These are phyloP conservation scores for Clohesyomyces aquaticus DNA, from an alignment of 495 filamentous ascomycete species.

Conservation along the genomic window DNA sequence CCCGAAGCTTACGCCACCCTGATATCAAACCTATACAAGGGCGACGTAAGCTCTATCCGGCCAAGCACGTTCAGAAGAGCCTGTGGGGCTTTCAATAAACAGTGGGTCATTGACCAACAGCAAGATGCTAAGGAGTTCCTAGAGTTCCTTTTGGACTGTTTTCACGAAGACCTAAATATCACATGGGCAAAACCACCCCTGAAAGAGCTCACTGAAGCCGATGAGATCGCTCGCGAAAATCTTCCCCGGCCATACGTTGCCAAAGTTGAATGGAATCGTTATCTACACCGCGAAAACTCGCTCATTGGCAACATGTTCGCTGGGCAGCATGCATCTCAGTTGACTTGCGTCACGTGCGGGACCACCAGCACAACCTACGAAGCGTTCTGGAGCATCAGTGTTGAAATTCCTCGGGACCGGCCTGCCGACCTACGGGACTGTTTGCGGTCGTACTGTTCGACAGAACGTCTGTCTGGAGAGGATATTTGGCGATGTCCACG, in stretches of 20 bases:
- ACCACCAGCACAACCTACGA: slow-evolving; percentile 73
- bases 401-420: slow-evolving; percentile 63
- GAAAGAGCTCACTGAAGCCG: slow-evolving; percentile 60
- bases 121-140: slow-evolving; percentile 83
- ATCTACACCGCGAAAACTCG: slow-evolving; percentile 68
- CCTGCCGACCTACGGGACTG: slow-evolving; percentile 64
- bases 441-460: slow-evolving; percentile 67
- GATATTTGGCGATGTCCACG: slow-evolving; percentile 73
- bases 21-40: slow-evolving; percentile 72
- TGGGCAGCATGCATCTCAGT: slow-evolving; percentile 67
- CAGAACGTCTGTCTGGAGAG: slow-evolving; percentile 68
- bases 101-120: slow-evolving; percentile 66
- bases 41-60: slow-evolving; percentile 57
- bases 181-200: slow-evolving; percentile 64
- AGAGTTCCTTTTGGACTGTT: slow-evolving; percentile 68
- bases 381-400: slow-evolving; percentile 68
- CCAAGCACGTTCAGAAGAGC: slow-evolving; percentile 67
- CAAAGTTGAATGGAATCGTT: slow-evolving; percentile 68
- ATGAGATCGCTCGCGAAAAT: slow-evolving; percentile 66
- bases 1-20: slow-evolving; percentile 74
- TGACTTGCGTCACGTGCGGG: slow-evolving; percentile 66
- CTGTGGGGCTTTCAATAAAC: slow-evolving; percentile 59
- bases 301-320: slow-evolving; percentile 71
- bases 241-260: slow-evolving; percentile 65
- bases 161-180: slow-evolving; percentile 77